phyloP scores from a whole-genome alignment of 768 basidiomycete species.

The Lenzites betulinus region DNA sequence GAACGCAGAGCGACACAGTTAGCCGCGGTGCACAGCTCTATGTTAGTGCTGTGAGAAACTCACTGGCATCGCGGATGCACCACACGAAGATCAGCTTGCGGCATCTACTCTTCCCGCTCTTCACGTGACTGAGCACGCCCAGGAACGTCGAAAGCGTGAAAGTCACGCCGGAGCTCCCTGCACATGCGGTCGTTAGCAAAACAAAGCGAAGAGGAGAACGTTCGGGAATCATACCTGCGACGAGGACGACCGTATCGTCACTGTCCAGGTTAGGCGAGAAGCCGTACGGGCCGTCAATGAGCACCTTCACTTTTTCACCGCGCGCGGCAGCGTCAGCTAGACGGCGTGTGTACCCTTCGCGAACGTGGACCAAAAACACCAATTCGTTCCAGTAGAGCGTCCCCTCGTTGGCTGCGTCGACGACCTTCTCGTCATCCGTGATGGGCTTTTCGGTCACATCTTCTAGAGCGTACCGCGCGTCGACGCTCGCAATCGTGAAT shows the following conservation, averaged over 20 bases:
- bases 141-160: slow-evolving; percentile 48
- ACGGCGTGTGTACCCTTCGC: slow-evolving; percentile 59
- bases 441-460: background rate
- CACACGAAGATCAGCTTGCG: slow-evolving; percentile 45
- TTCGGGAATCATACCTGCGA: slow-evolving; percentile 36
- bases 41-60: background rate
- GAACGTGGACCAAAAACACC: slow-evolving; percentile 59
- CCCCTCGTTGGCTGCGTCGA: background rate
- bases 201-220: background rate
- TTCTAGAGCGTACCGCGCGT: slow-evolving; percentile 7
- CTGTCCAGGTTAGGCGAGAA: slow-evolving; percentile 41
- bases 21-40: too few relatives aligned
- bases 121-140: slow-evolving; percentile 40
- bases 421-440: slow-evolving; percentile 8
- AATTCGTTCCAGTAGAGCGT: slow-evolving; percentile 41
- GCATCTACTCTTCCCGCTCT: slow-evolving; percentile 28
- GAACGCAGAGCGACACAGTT: background rate
- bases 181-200: too few relatives aligned
- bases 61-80: slow-evolving; percentile 43
- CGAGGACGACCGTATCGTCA: slow-evolving; percentile 49
- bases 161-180: slow-evolving; percentile 50
- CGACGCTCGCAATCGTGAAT: slow-evolving; percentile 52
- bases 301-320: slow-evolving; percentile 41
- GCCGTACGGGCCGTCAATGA: slow-evolving; percentile 65
- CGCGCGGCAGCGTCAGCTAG: slow-evolving; percentile 39